Conservation (phyloP, 176 grass and related monocot genomes). For the Tillandsia leiboldiana region DNA sequence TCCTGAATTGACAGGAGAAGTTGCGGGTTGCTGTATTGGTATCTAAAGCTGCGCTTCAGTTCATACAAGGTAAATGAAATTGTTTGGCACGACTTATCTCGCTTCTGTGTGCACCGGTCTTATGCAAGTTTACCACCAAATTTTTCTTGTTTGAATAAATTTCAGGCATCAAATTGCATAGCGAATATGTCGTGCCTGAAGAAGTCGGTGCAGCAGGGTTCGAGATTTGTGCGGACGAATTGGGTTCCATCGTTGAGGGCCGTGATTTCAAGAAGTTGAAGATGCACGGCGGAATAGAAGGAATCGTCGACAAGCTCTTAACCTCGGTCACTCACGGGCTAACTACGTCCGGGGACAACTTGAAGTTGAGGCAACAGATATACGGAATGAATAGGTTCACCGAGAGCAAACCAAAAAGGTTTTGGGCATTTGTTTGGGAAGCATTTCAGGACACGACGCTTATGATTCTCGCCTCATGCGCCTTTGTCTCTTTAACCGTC, state of each 20-base stretch:
- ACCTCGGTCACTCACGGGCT: conserved; percentile 48
- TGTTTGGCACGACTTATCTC: no score
- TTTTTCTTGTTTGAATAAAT: background rate
- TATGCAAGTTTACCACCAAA: background rate
- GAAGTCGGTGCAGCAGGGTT: conserved; percentile 72
- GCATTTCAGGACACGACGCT: conserved; percentile 86
- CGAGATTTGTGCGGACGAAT: conserved; percentile 64
- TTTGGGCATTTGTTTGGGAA: conserved; percentile 97
- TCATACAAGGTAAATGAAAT: conserved; percentile 36
- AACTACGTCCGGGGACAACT: conserved; percentile 32
- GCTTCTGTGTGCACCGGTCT: background rate
- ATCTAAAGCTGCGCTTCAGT: conserved; percentile 46
- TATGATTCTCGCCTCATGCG: conserved; percentile 74
- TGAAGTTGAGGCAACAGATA: conserved; percentile 59
- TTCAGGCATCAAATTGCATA: conserved; percentile 43
- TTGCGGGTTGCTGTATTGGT: conserved; percentile 32
- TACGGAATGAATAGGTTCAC: conserved; percentile 91
- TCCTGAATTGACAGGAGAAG: conserved; percentile 41
- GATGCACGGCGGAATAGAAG: conserved; percentile 38
- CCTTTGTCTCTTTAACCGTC: conserved; percentile 76
- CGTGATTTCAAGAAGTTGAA: conserved; percentile 79
- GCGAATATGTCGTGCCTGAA: conserved; percentile 60
- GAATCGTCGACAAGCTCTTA: conserved; percentile 61
- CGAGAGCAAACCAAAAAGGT: conserved; percentile 61
- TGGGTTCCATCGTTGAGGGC: conserved; percentile 76